Evolutionary conservation across 1,284 basidiomycete species (phyloP).

Genomic region (Veloboletus limbatus): DNA sequence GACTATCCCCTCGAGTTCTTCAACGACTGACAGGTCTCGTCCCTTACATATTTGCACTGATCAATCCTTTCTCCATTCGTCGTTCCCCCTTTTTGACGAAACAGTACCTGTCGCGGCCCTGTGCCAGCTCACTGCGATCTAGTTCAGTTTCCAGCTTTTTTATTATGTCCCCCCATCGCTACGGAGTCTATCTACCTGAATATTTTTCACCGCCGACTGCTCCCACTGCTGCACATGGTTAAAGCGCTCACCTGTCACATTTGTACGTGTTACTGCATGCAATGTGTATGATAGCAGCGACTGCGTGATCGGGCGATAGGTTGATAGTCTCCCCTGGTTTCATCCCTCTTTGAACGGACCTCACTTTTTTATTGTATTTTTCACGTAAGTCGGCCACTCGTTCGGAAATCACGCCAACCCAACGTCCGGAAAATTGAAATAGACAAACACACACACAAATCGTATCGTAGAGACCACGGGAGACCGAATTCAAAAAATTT

Average conservation of each 20-base stretch:
- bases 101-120: constrained; percentile 17
- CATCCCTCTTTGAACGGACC: background rate
- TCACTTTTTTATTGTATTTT: too few relatives aligned
- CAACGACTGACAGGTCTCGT: constrained; percentile 39
- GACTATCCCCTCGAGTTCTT: constrained; percentile 68
- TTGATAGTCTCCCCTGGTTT: too few relatives aligned
- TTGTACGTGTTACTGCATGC: constrained; percentile 2
- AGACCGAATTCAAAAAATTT: too few relatives aligned
- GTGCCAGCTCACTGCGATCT: constrained; percentile 11
- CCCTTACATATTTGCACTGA: background rate
- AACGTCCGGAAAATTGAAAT: too few relatives aligned
- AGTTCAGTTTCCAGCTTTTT: constrained; percentile 1
- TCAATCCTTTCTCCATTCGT: background rate
- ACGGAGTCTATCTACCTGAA: constrained; percentile 6
- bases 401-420: too few relatives aligned
- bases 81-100: constrained; percentile 13
- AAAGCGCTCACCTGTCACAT: constrained; percentile 14
- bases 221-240: constrained; percentile 12
- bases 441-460: too few relatives aligned
- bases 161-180: constrained; percentile 1
- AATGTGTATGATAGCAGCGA: constrained; percentile 1
- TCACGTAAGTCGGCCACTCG: too few relatives aligned
- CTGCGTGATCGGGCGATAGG: too few relatives aligned
- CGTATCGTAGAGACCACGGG: too few relatives aligned
- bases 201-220: constrained; percentile 1